Base-by-base conservation (phyloP, 257 asterid genomes). In the Avicennia marina region DNA sequence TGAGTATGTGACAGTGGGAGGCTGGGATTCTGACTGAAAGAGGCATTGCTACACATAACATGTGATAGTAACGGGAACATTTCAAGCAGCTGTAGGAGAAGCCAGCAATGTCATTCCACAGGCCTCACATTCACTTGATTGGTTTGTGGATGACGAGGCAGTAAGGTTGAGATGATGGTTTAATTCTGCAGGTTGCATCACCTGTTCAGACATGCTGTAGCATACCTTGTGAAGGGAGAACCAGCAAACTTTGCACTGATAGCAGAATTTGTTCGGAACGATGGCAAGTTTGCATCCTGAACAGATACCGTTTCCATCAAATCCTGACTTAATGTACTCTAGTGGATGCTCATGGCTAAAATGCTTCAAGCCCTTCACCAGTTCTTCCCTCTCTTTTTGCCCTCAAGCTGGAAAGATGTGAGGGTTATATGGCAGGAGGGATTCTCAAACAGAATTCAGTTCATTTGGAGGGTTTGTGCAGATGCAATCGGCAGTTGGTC, bases 181-280 rank as follows among this genome's bases (percentile, higher is more conserved):
- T 15, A 75, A 76, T 56, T 81, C 85, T 2, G 65, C 75, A 0
- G 68, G 78, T 45, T 81, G 86, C 43, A 49, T 58, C 44, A 63
- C 63, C 66, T 11, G 64, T 12, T 66, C 60, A 10, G 89, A 83
- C 83, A 78, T 78, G 63, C 55, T 65, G 71, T 41, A 81, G 62
- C 89, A 81, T 5, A 69, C 70, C 43, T 66, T 72, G 56, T 81
- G 89, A 34, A 78, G 78, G 66, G 67, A 75, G 75, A 78, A 81
- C 0, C 47, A 25, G 29, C 89, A 81, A 7, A n/a, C 12, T 36
- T 58, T 62, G 74, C 89, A 81, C 11, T 62, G 65, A 57, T 75
- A 71, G 43, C 54, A 73, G 56, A 31, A 59, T 34, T 56, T 75
- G 22, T 54, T 62, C 1, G 81, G 72, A 19, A 32, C 46, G 18